phyloP scores from a whole-genome alignment of 768 basidiomycete genomes.

The Mycena maculata region DNA sequence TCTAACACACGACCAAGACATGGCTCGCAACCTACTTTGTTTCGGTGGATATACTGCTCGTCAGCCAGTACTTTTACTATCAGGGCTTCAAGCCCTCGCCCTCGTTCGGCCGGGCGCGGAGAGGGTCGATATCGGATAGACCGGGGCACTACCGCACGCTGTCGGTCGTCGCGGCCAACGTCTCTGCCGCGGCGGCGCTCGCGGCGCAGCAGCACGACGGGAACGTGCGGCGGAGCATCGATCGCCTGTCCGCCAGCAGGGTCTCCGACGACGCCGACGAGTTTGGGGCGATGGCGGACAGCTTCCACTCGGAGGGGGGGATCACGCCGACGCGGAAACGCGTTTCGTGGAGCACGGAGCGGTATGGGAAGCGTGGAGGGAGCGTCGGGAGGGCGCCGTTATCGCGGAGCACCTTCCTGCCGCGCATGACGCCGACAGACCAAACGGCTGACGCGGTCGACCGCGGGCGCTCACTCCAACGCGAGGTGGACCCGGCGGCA shows the following conservation, averaged over 20 bases:
- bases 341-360: constrained; percentile 78
- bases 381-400: constrained; percentile 56
- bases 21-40: constrained; percentile 95
- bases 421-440: constrained; percentile 51
- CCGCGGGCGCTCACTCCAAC: constrained; percentile 60
- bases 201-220: constrained; percentile 72
- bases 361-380: constrained; percentile 54
- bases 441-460: constrained; percentile 45
- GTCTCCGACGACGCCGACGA: constrained; percentile 59
- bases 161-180: constrained; percentile 76
- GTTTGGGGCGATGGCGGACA: constrained; percentile 72
- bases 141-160: constrained; percentile 69
- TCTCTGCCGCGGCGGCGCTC: constrained; percentile 77
- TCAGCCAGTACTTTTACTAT: constrained; percentile 89
- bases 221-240: constrained; percentile 33
- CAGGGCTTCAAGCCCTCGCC: constrained; percentile 51
- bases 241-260: constrained; percentile 25
- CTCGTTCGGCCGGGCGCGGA: constrained; percentile 52
- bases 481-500: constrained; percentile 45
- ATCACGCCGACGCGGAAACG: constrained; percentile 59
- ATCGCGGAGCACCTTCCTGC: constrained; percentile 47
- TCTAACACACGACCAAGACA: constrained; percentile 60
- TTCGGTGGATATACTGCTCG: constrained; percentile 78
- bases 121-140: constrained; percentile 52
- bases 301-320: constrained; percentile 80